These are phyloP conservation scores for Rhizoclosmatium globosum DNA, from an alignment of 192 early-diverging fungal genomes.

Conservation along the genomic window DNA sequence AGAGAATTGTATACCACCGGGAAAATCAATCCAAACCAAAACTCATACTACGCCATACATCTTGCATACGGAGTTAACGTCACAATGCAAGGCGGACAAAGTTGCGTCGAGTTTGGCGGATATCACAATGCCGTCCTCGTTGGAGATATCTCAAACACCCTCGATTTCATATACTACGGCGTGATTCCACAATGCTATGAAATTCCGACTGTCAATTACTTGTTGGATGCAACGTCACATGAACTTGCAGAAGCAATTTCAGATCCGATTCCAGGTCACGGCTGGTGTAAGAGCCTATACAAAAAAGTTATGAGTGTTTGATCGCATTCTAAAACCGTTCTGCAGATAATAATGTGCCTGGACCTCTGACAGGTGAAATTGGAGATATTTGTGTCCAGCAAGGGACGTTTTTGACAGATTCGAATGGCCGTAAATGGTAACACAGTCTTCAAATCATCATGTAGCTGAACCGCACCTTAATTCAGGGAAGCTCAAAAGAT, in stretches of 20 bases:
- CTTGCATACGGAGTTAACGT: slow-evolving; percentile 2
- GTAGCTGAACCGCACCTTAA: not conserved
- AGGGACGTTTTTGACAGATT: not conserved
- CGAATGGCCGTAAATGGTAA: too few relatives aligned
- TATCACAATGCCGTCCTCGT: slow-evolving; percentile 7
- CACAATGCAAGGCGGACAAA: not conserved
- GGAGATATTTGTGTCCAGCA: slow-evolving; percentile 13
- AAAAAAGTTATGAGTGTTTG: too few relatives aligned
- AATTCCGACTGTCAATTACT: slow-evolving; percentile 6
- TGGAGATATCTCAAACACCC: slow-evolving; percentile 7
- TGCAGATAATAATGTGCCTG: not conserved
- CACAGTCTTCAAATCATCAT: not conserved
- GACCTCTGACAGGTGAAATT: slow-evolving; percentile 3
- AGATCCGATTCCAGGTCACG: slow-evolving; percentile 1
- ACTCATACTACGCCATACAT: slow-evolving; percentile 21
- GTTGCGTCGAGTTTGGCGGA: slow-evolving; percentile 11
- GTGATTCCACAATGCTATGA: slow-evolving; percentile 20
- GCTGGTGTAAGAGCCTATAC: slow-evolving; percentile 9
- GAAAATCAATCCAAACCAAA: not conserved
- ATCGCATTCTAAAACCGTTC: too few relatives aligned
- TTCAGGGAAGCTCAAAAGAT: not conserved
- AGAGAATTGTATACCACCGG: slow-evolving; percentile 1
- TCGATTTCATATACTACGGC: slow-evolving; percentile 8
- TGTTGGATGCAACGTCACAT: not conserved
- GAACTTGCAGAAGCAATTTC: not conserved